These are phyloP conservation scores for Tolypocladium ophioglossoides DNA, from an alignment of 2,329 filamentous ascomycete genomes.

Conservation along the genomic window DNA sequence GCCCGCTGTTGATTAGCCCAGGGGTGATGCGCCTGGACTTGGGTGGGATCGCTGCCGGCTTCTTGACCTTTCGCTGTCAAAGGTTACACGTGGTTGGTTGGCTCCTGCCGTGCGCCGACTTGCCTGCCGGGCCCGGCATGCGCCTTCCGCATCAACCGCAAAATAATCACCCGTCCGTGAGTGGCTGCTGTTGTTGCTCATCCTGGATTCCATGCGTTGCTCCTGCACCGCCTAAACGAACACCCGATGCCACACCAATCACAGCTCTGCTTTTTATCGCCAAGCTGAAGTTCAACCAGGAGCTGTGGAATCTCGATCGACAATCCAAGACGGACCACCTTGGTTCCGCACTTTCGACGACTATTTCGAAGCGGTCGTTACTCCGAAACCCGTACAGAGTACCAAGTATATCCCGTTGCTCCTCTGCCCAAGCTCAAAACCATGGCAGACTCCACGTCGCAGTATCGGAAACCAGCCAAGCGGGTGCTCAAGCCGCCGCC, in stretches of 20 bases:
- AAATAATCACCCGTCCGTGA: neutral
- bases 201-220: too few species aligned
- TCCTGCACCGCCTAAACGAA: neutral
- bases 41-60: neutral
- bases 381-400: too few species aligned
- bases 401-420: neutral
- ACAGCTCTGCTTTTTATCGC: neutral
- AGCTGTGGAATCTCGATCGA: neutral
- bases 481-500: constrained; percentile 15
- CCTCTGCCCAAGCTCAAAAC: neutral
- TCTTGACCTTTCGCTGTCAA: neutral
- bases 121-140: neutral
- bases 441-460: neutral
- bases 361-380: neutral
- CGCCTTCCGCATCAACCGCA: neutral
- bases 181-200: neutral
- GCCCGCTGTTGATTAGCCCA: too few species aligned
- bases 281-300: neutral
- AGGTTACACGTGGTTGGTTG: neutral
- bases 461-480: constrained; percentile 4
- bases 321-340: neutral
- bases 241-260: neutral
- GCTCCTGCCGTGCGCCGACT: neutral
- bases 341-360: neutral
- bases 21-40: neutral